Conservation (phyloP, 257 asterid genomes). For the Petunia axillaris region DNA sequence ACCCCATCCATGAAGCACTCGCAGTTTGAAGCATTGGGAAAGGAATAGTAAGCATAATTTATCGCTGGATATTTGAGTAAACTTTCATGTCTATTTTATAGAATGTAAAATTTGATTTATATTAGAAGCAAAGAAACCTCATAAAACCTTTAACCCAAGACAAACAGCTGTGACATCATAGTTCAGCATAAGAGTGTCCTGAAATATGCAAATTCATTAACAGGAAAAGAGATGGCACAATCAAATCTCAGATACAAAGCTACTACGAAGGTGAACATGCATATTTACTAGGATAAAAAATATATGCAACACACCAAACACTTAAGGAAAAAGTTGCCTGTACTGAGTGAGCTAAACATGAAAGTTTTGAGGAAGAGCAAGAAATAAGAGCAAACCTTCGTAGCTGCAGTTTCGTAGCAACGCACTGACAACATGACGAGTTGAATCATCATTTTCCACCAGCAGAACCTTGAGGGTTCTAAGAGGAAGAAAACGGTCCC, state of each 20-base stretch:
- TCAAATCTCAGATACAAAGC: not conserved
- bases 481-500: slow-evolving; percentile 62
- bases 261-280: not conserved
- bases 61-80: not conserved
- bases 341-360: slow-evolving; percentile 7
- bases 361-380: not conserved
- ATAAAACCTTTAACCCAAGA: slow-evolving; percentile 8
- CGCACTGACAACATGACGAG: slow-evolving; percentile 60
- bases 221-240: not conserved
- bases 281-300: not conserved
- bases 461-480: slow-evolving; percentile 57
- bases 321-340: slow-evolving; percentile 1
- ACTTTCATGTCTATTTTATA: not conserved
- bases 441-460: slow-evolving; percentile 61
- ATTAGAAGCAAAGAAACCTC: slow-evolving; percentile 4
- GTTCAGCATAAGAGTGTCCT: not conserved
- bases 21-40: not conserved
- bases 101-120: not conserved
- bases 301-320: not conserved
- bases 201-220: slow-evolving; percentile 12
- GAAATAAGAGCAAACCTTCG: slow-evolving; percentile 41
- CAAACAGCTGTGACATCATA: not conserved
- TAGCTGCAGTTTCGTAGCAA: slow-evolving; percentile 60
- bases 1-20: not conserved
- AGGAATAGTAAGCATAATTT: slow-evolving; percentile 3